Base-by-base conservation (phyloP, 75 land plant species). In the Adiantum capillusveneris region DNA sequence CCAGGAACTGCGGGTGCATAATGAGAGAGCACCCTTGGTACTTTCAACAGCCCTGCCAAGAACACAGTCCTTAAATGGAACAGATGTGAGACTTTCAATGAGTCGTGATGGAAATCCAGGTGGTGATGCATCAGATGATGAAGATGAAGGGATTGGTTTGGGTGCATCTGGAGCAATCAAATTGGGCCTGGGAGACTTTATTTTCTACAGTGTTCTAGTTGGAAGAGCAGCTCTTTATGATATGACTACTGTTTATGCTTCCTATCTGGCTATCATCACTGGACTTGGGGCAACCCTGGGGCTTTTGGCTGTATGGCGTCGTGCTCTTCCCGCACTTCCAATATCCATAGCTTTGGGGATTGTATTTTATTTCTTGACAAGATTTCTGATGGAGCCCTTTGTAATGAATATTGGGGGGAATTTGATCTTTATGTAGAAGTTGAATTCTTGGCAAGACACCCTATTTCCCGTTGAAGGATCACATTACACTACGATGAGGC, bases 321-420 rank as follows among this genome's bases (percentile, higher is more conserved):
- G 93, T 61, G 98, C 98, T 17, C 70, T 94, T 66, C 98, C 98
- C 6, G 98, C 98, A 29, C 85, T 94, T 52, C 98, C 98, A 0
- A 79, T 94, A 17, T 94, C 98, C 1, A 78, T 94, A 29, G 25
- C 68, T 44, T 70, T 94, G 48, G 98, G 98, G 63, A 76, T 89
- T 24, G 17, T 84, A 26, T 94, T 94, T 65, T 94, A 94, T 76
- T 66, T 86, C 67, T 69, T 94, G 46, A 81, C 98, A 12, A 60
- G 98, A 19, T 42, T 78, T n/a, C 41, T 90, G n/a, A 66, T 94
- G 66, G 96, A 94, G 57, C 80, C 68, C 9, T 94, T 89, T 74
- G 75, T 94, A 41, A 56, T 85, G 51, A 71, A 85, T 64, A 68
- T 78, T 65, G 65, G 90, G 21, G 41, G 69, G 22, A 72, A 89